phyloP scores from a whole-genome alignment of 1,284 basidiomycete species.

The Trichosporon inkin region DNA sequence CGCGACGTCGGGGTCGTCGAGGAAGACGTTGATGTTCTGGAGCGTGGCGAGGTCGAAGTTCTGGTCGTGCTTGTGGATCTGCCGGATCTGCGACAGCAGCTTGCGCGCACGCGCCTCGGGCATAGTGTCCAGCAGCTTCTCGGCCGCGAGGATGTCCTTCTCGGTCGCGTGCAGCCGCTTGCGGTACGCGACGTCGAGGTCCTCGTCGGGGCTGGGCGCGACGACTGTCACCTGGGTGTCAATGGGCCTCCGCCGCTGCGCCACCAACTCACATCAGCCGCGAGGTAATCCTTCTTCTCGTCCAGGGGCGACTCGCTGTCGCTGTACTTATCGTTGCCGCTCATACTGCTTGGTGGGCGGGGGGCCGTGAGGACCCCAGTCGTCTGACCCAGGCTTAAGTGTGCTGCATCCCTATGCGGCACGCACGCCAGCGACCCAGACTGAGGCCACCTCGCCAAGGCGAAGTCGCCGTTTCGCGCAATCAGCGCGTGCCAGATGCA shows the following conservation, averaged over 20 bases:
- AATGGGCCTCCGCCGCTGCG: too few relatives aligned
- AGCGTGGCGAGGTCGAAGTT: conserved; percentile 29
- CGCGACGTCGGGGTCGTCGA: conserved; percentile 27
- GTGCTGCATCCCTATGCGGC: too few relatives aligned
- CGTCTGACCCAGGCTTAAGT: too few relatives aligned
- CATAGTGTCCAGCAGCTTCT: not conserved
- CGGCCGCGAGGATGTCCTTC: conserved; percentile 5
- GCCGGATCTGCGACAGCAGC: conserved; percentile 26
- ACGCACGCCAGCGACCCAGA: too few relatives aligned
- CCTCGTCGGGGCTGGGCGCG: not conserved
- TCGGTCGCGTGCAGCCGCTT: not conserved
- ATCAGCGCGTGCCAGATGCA: too few relatives aligned
- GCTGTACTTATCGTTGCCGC: not conserved
- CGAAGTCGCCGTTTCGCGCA: too few relatives aligned
- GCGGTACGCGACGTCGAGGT: not conserved
- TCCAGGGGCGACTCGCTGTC: not conserved
- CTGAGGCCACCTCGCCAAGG: too few relatives aligned
- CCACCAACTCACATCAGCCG: not conserved
- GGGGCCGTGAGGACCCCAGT: too few relatives aligned
- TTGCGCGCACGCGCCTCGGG: conserved; percentile 5
- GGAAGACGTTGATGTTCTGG: conserved; percentile 26
- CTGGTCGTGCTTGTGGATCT: conserved; percentile 36
- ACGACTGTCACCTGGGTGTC: not conserved
- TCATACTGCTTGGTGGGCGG: not conserved
- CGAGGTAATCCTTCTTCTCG: conserved; percentile 5